Evolutionary conservation across 2,329 filamentous ascomycete genomes (phyloP), one percentile per base, ranked within the genome.

Genomic region (Neurospora crassa): DNA sequence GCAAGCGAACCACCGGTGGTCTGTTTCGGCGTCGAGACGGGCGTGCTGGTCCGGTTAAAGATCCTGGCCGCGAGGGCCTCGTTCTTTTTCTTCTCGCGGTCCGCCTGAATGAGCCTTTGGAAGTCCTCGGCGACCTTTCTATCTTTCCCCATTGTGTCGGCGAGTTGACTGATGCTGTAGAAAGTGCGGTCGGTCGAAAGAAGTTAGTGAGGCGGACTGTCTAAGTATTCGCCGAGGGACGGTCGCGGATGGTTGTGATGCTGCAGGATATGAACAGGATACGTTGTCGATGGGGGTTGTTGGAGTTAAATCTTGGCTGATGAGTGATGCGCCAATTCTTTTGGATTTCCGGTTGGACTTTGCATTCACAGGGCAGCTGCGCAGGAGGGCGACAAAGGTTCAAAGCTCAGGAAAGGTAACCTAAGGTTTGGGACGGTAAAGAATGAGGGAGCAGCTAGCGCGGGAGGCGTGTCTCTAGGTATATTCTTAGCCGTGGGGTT

Each of bases 31-130:
- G 80, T 85, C 63, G 81, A 80, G 7, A 87, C 86, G 47, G 89
- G 82, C 14, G 82, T 85, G 77, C 87, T 90, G 69, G 86, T 81
- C 42, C 85, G 81, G 75, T 87, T 87, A 75, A 94, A 90, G 78
- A 94, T 92, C 78, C 87, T 85, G 76, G 91, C 86, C 41, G 92
- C 92, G n/a, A 93, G 86, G 3, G 83, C 85, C 78, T 92, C 88
- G 76, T 91, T 90, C 82, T 89, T 90, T 82, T 91, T 91, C 79
- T 89, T 88, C 79, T 91, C 86, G 73, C 91, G 90, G 73, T 85
- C 88, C 89, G 75, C 24, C 34, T 47, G 45, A 67, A 67, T 63
- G 68, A 41, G 14, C 53, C n/a, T 63, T 16, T 63, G 53, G 53
- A 63, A 63, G 53, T 63, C 53, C 18, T 63, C 53, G 12, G 53